Evolutionary conservation across 129 eudicot genomes (phyloP).

Genomic region (Solidago caesia): DNA sequence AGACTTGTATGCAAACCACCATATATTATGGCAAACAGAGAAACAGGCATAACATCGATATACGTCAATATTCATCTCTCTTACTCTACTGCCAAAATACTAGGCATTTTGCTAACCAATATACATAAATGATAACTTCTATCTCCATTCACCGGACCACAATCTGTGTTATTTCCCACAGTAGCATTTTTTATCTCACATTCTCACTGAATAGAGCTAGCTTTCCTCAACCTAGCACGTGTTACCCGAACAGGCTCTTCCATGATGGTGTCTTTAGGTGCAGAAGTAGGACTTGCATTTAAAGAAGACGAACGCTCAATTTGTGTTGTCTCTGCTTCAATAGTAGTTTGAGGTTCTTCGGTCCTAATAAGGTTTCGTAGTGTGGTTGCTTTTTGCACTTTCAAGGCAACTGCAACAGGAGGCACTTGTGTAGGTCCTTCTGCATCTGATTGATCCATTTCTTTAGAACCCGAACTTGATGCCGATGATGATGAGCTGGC

Average conservation of each 20-base stretch:
- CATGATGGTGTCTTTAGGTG: constrained; percentile 43
- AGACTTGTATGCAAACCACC: not conserved
- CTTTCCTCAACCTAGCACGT: constrained; percentile 63
- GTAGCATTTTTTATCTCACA: constrained; percentile 1
- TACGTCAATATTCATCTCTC: constrained; percentile 24
- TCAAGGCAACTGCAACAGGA: constrained; percentile 21
- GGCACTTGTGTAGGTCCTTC: constrained; percentile 28
- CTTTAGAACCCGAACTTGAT: constrained; percentile 38
- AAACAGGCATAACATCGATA: constrained; percentile 22
- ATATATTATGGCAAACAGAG: constrained; percentile 20
- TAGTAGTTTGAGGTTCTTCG: constrained; percentile 29
- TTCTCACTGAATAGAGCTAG: constrained; percentile 37
- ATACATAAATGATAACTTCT: not conserved
- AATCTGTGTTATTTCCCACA: not conserved
- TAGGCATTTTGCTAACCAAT: constrained; percentile 24
- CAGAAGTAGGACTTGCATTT: constrained; percentile 21
- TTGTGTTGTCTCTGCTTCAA: constrained; percentile 34
- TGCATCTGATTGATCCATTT: constrained; percentile 33
- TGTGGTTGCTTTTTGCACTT: constrained; percentile 36
- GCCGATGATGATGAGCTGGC: constrained; percentile 43
- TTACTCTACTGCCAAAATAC: constrained; percentile 25
- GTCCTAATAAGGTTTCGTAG: constrained; percentile 27
- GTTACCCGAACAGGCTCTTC: constrained; percentile 51
- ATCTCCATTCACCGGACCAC: not conserved
- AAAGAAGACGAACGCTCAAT: constrained; percentile 37